Base-by-base conservation (phyloP, 2,329 filamentous ascomycete genomes). In the Pseudocercospora macadamiae region DNA sequence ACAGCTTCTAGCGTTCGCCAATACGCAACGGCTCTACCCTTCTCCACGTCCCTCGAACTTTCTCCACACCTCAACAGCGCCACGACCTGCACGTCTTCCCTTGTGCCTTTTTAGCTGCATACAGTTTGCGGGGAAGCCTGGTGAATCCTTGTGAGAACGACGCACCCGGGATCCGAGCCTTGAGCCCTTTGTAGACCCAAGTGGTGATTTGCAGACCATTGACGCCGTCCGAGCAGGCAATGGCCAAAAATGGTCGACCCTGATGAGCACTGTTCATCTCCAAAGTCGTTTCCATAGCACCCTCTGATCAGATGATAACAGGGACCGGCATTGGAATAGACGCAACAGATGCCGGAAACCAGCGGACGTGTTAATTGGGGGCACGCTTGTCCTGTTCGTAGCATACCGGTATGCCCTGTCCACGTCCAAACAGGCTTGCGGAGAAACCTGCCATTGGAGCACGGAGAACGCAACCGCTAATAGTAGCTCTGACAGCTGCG, bases 91-190 rank as follows among this genome's bases (percentile, higher is more conserved):
- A 34, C 12, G 26, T 16, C 26, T 23, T n/a, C 25, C 3, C n/a
- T n/a, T n/a, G n/a, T n/a, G n/a, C n/a, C n/a, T 12, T 4, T 26
- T 32, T 32, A 36, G 26, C 28, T 21, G 28, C 48, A 51, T 36
- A 25, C 48, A 51, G n/a, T 52, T 44, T 60, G 57, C 57, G 57
- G 57, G 57, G 57, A 60, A 60, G 42, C 52, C 53, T 48, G 44
- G 56, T 54, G n/a, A 26, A 47, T 47, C 42, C 42, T 28, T 47
- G 42, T 3, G 23, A 7, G 23, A 26, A 28, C 42, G 42, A 47
- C 42, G 37, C 55, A 49, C 32, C 56, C 56, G 56, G 34, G 16
- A 36, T 58, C 51, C 56, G 55, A 54, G 36, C 37, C 37, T 28
- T 54, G n/a, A n/a, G 37, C 16, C 47, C 18, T 44, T 36, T 21